A percentile compares a stretch with the other conserved stretches of the same genome.
These are phyloP conservation scores for Solioccasus polychromus DNA, from an alignment of 768 basidiomycete genomes.

Conservation along the genomic window DNA sequence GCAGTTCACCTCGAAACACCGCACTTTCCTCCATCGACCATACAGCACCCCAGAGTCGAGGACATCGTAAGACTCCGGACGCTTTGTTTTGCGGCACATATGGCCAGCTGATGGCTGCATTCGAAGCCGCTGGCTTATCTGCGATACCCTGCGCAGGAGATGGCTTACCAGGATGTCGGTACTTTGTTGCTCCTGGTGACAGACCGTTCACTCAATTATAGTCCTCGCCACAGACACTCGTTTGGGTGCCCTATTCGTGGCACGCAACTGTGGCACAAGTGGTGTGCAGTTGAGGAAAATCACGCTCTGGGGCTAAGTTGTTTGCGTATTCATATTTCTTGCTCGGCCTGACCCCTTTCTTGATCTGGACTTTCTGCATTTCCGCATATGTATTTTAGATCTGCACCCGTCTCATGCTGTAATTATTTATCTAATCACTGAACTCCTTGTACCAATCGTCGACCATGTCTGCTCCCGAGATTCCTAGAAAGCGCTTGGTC, in stretches of 20 bases:
- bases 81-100: conserved; percentile 43
- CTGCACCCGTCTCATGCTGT: not conserved
- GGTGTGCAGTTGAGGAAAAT: conserved; percentile 38
- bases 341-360: not conserved
- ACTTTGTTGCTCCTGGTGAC: not conserved
- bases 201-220: not conserved
- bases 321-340: not conserved
- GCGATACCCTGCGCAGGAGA: conserved; percentile 30
- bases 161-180: conserved; percentile 33
- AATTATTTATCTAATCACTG: conserved; percentile 1
- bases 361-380: too few relatives aligned
- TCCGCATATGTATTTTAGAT: too few relatives aligned
- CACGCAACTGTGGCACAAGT: conserved; percentile 26
- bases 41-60: conserved; percentile 1
- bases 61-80: conserved; percentile 20
- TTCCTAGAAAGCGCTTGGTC: conserved; percentile 20
- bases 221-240: conserved; percentile 31
- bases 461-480: conserved; percentile 12
- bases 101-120: conserved; percentile 40
- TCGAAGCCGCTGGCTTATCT: conserved; percentile 36
- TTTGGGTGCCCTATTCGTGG: conserved; percentile 42
- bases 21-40: not conserved
- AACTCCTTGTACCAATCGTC: not conserved
- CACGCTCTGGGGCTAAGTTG: conserved; percentile 38
- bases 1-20: conserved; percentile 24